Percentiles rank a stretch among this genome's conserved stretches.
These are phyloP conservation scores for Basipetospora chlamydospora DNA, from an alignment of 2,329 filamentous ascomycete species.

Conservation along the genomic window DNA sequence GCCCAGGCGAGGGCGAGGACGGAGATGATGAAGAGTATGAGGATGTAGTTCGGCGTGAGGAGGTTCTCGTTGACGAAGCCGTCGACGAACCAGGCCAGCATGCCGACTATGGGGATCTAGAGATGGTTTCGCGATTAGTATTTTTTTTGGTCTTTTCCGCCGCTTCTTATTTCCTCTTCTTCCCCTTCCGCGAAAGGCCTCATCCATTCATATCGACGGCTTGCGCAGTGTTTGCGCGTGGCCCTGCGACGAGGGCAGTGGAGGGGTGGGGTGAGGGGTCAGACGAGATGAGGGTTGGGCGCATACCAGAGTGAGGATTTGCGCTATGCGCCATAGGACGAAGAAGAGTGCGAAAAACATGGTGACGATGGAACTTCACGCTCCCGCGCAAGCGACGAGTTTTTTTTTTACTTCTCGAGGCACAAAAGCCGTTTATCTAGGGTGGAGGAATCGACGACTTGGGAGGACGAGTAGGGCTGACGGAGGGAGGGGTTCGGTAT, in stretches of 20 bases:
- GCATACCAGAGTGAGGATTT: conserved; percentile 49
- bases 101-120: conserved; percentile 52
- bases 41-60: conserved; percentile 46
- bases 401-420: background rate
- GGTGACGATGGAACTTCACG: conserved; percentile 9
- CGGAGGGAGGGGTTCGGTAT: too few species aligned
- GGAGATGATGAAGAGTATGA: conserved; percentile 53
- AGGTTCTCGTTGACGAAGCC: conserved; percentile 40
- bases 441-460: too few species aligned
- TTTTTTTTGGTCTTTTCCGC: background rate
- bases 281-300: background rate
- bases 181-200: background rate
- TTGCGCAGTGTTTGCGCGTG: too few species aligned
- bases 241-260: too few species aligned
- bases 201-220: too few species aligned
- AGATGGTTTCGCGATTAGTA: conserved; percentile 6
- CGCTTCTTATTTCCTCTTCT: background rate
- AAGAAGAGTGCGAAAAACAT: conserved; percentile 53
- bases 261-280: too few species aligned
- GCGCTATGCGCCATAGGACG: conserved; percentile 44
- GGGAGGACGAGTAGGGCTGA: too few species aligned
- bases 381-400: background rate
- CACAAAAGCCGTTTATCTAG: too few species aligned
- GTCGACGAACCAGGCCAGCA: conserved; percentile 53
- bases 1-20: conserved; percentile 49